These are phyloP conservation scores for Ophiostoma himal-ulmi DNA, from an alignment of 2,329 filamentous ascomycete genomes.

Conservation along the genomic window DNA sequence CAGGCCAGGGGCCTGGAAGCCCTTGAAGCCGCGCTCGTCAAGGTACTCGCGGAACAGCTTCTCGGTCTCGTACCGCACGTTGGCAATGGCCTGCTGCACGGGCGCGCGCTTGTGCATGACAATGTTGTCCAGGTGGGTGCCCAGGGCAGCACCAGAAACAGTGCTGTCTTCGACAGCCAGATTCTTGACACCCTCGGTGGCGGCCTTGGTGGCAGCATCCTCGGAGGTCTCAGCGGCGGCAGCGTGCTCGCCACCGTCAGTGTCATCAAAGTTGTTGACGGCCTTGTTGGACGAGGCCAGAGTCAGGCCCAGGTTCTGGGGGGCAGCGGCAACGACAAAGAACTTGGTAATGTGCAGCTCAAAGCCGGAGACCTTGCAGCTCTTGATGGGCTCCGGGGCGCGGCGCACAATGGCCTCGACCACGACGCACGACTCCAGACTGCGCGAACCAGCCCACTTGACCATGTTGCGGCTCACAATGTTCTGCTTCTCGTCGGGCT, in stretches of 20 bases:
- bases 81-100: constrained; percentile 77
- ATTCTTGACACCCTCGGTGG: constrained; percentile 39
- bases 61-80: constrained; percentile 41
- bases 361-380: constrained; percentile 68
- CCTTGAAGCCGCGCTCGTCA: constrained; percentile 64
- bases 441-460: constrained; percentile 74
- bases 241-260: constrained; percentile 32
- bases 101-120: constrained; percentile 88
- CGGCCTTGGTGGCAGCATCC: constrained; percentile 26
- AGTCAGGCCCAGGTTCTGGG: constrained; percentile 53
- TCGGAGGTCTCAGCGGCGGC: constrained; percentile 37
- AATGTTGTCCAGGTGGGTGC: constrained; percentile 83
- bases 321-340: constrained; percentile 65
- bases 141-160: constrained; percentile 69
- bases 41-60: constrained; percentile 55
- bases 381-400: constrained; percentile 82
- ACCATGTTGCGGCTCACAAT: constrained; percentile 80
- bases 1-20: constrained; percentile 84
- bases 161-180: constrained; percentile 28
- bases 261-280: constrained; percentile 55
- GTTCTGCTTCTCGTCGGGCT: constrained; percentile 47
- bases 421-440: constrained; percentile 73
- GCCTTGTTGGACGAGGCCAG: constrained; percentile 50
- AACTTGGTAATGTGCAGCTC: constrained; percentile 87
- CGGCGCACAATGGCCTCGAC: constrained; percentile 77